These are phyloP conservation scores for Heliamphora exappendiculata DNA, from an alignment of 148 eudicot species.

Conservation along the genomic window DNA sequence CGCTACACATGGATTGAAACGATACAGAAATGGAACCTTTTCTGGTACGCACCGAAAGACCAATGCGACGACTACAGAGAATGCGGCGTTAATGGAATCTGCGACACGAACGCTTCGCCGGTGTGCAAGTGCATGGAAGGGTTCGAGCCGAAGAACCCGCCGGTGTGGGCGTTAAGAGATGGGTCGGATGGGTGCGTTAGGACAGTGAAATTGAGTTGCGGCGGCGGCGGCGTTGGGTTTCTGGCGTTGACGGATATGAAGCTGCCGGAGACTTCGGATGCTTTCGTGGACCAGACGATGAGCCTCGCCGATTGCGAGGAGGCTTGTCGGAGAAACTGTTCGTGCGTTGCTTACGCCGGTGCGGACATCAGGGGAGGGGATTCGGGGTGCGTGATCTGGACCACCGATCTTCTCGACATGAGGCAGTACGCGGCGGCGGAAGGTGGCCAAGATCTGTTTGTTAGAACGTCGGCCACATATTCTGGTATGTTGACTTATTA, in stretches of 20 bases:
- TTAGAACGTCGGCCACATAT: slow-evolving; percentile 33
- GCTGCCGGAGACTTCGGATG: slow-evolving; percentile 39
- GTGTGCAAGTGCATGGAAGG: slow-evolving; percentile 51
- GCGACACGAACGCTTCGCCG: slow-evolving; percentile 33
- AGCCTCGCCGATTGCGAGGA: slow-evolving; percentile 34
- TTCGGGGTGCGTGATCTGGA: slow-evolving; percentile 46
- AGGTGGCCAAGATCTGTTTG: slow-evolving; percentile 47
- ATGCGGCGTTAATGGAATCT: slow-evolving; percentile 50
- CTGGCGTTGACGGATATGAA: slow-evolving; percentile 39
- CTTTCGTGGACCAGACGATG: slow-evolving; percentile 30
- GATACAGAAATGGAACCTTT: slow-evolving; percentile 31
- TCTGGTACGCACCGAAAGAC: slow-evolving; percentile 61
- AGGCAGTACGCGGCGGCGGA: slow-evolving; percentile 29
- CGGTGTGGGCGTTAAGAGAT: slow-evolving; percentile 50
- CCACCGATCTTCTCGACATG: slow-evolving; percentile 34
- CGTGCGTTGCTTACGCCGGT: slow-evolving; percentile 49
- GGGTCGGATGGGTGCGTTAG: slow-evolving; percentile 53
- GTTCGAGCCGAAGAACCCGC: slow-evolving; percentile 28
- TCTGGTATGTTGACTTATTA: slow-evolving; percentile 26
- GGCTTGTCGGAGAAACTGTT: slow-evolving; percentile 45
- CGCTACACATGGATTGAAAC: slow-evolving; percentile 46
- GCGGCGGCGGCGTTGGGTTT: slow-evolving; percentile 44
- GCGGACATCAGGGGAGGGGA: slow-evolving; percentile 21
- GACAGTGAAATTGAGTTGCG: slow-evolving; percentile 26
- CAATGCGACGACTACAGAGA: slow-evolving; percentile 46